Base-by-base conservation (phyloP, 768 basidiomycete species). In the Gloeostereum incarnatum region DNA sequence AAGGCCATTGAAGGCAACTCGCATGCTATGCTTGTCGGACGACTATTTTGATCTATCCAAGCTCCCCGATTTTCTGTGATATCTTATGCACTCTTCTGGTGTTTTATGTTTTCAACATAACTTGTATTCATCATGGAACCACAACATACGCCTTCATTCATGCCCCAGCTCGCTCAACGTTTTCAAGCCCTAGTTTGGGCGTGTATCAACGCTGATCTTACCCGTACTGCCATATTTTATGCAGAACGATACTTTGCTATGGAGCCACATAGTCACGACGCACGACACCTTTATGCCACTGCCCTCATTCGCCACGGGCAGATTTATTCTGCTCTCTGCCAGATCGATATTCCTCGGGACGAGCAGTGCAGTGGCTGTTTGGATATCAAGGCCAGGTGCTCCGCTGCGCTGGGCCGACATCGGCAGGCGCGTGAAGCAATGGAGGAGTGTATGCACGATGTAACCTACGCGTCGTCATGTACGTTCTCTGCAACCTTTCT, bases 201-300 rank as follows among this genome's bases (percentile, higher is more conserved):
- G 49, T 88, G 78, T 60, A 78, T 91, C 42, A 88, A 91, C 63
- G 71, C 77, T 39, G 82, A 83, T 50, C 75, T 91, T 31, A 66
- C 73, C 49, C 74, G 71, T 57, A 79, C 87, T 9, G 89, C 90
- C 27, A 73, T 88, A 32, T 94, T 94, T 65, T 86, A 86, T 62
- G 87, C 89, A 24, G 91, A 93, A 60, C 66, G 87, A 46, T 86
- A 86, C 56, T 82, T 71, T 55, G 73, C 77, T 27, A 61, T 86
- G 57, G 79, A 85, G 58, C 66, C 69, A 44, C 56, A 64, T 21
- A 78, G 75, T 58, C 90, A 93, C 55, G 80, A 86, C 53, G 78
- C 87, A 47, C 75, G 85, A 40, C 88, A 88, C 65, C 71, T 92
- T 31, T 86, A 87, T 67, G 87, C 89, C 46, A 79, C 73, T 30